Percentiles rank a stretch among this genome's conserved stretches.
phyloP scores from a whole-genome alignment of 257 asterid species.

The Salvia splendens region DNA sequence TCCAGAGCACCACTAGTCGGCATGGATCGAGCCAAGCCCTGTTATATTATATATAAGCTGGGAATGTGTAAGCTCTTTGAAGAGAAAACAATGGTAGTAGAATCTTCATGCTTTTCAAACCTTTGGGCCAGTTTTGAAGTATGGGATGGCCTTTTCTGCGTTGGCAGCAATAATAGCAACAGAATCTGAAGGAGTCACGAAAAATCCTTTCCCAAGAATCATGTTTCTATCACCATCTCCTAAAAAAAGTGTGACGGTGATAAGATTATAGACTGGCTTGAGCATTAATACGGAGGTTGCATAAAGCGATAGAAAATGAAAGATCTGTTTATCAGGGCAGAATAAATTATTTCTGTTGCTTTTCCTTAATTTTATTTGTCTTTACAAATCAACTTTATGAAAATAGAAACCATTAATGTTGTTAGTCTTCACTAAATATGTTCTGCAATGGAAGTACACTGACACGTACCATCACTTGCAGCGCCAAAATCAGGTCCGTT shows the following conservation, averaged over 20 bases:
- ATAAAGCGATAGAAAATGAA: too few species aligned
- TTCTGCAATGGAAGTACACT: not conserved
- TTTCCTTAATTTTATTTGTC: too few species aligned
- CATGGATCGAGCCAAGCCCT: slow-evolving; percentile 99
- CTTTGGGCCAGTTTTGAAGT: slow-evolving; percentile 82
- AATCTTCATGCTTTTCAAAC: slow-evolving; percentile 38
- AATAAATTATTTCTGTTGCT: too few species aligned
- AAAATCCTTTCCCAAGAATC: slow-evolving; percentile 88
- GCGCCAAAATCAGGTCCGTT: slow-evolving; percentile 97
- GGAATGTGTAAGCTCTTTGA: not conserved
- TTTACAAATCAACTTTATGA: not conserved
- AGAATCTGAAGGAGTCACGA: slow-evolving; percentile 97
- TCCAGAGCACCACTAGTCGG: slow-evolving; percentile 98
- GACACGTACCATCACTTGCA: slow-evolving; percentile 92
- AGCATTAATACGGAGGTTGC: too few species aligned
- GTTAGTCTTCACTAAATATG: not conserved
- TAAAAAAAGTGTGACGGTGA: slow-evolving; percentile 31
- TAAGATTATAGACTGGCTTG: too few species aligned
- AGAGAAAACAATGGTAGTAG: not conserved
- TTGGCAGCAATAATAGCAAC: slow-evolving; percentile 97
- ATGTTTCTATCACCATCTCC: slow-evolving; percentile 99
- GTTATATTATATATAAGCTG: slow-evolving; percentile 26
- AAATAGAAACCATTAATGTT: not conserved
- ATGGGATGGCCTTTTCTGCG: slow-evolving; percentile 85
- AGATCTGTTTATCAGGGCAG: too few species aligned